These are phyloP conservation scores for Aureobasidium sp. DNA, from an alignment of 2,329 filamentous ascomycete species.

Conservation along the genomic window DNA sequence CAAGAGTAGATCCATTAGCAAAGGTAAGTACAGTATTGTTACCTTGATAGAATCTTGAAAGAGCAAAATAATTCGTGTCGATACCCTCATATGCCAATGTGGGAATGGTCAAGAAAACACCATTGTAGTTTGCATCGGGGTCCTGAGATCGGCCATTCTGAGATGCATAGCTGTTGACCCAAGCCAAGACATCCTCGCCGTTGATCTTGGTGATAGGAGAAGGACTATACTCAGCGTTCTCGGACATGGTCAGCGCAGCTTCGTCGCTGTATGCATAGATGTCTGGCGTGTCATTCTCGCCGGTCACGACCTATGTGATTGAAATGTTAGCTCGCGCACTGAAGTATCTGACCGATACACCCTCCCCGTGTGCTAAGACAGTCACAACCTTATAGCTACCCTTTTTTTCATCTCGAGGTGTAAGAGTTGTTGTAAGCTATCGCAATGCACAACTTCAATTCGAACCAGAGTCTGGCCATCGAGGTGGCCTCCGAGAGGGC, in stretches of 20 bases:
- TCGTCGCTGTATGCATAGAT: constrained; percentile 31
- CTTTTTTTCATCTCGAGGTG: too few species aligned
- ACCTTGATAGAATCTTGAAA: constrained; percentile 14
- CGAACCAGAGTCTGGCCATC: too few species aligned
- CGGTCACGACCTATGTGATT: constrained; percentile 26
- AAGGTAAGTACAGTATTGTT: constrained; percentile 22
- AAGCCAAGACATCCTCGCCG: constrained; percentile 28
- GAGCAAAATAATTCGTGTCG: neutral
- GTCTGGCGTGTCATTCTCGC: constrained; percentile 31
- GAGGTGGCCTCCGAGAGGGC: too few species aligned
- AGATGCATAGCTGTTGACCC: constrained; percentile 28
- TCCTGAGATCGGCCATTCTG: constrained; percentile 31
- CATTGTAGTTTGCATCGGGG: constrained; percentile 36
- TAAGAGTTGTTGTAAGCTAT: too few species aligned
- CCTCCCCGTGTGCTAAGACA: too few species aligned
- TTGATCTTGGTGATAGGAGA: constrained; percentile 34
- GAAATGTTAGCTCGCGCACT: neutral
- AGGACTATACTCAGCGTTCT: constrained; percentile 22
- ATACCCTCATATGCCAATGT: constrained; percentile 26
- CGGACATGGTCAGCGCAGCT: neutral
- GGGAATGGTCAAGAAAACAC: constrained; percentile 30
- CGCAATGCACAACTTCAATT: too few species aligned
- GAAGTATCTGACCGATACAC: neutral
- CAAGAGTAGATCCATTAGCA: constrained; percentile 30
- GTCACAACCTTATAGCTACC: too few species aligned